Percentiles rank a stretch among this genome's conserved stretches.
phyloP scores from a whole-genome alignment of 2,329 filamentous ascomycete genomes.

The Sporothrix euskadiensis region DNA sequence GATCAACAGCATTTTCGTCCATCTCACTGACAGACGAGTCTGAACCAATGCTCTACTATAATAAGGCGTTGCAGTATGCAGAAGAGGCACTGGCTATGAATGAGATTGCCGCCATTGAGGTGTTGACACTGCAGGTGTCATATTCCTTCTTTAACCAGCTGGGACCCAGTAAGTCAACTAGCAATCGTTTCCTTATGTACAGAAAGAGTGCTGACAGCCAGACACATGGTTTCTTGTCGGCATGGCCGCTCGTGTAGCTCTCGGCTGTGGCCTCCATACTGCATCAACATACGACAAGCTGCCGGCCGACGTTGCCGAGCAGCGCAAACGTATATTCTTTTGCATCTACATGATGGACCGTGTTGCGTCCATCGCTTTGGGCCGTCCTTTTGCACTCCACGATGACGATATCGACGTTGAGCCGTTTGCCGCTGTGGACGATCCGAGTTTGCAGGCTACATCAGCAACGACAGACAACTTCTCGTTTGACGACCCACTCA shows the following conservation, averaged over 20 bases:
- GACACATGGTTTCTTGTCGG: slow-evolving; percentile 47
- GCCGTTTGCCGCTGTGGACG: slow-evolving; percentile 43
- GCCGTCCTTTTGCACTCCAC: slow-evolving; percentile 48
- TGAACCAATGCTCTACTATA: slow-evolving; percentile 46
- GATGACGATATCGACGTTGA: slow-evolving; percentile 49
- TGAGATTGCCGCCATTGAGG: slow-evolving; percentile 48
- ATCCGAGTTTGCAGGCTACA: slow-evolving; percentile 38
- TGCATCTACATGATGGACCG: slow-evolving; percentile 54
- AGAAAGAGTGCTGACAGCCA: not conserved
- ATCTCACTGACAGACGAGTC: slow-evolving; percentile 47
- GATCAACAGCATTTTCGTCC: slow-evolving; percentile 48
- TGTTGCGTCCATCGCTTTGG: slow-evolving; percentile 48
- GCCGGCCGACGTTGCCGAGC: slow-evolving; percentile 40
- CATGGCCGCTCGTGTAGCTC: slow-evolving; percentile 46
- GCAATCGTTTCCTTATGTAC: not conserved
- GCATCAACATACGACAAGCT: slow-evolving; percentile 41
- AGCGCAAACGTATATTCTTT: slow-evolving; percentile 48
- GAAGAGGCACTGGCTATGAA: slow-evolving; percentile 43
- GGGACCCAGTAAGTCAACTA: slow-evolving; percentile 43
- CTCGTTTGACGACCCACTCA: slow-evolving; percentile 22
- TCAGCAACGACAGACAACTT: slow-evolving; percentile 32
- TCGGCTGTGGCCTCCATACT: slow-evolving; percentile 39
- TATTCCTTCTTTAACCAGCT: slow-evolving; percentile 52
- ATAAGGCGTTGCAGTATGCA: slow-evolving; percentile 47
- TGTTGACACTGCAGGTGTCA: slow-evolving; percentile 49